A percentile compares a stretch with the other conserved stretches of the same genome.
Evolutionary conservation across 2,329 filamentous ascomycete genomes (phyloP).

Genomic region (Penicillium sp.): DNA sequence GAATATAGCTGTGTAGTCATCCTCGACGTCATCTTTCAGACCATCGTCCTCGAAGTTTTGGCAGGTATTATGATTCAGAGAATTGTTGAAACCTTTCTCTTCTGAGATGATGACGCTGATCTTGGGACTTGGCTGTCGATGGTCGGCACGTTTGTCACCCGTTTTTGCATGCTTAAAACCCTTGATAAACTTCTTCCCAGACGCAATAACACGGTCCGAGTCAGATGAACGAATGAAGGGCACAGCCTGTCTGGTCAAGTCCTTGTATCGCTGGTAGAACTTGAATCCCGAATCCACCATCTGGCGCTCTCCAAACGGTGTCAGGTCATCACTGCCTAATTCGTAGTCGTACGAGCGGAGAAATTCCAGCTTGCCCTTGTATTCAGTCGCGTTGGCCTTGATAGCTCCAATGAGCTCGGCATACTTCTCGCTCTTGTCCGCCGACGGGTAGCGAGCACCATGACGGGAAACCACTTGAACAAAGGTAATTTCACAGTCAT

Average conservation of each 20-base stretch:
- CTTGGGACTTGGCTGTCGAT: conserved; percentile 49
- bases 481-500: conserved; percentile 71
- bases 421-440: conserved; percentile 63
- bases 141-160: conserved; percentile 38
- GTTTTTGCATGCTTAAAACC: conserved; percentile 63
- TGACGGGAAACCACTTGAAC: conserved; percentile 79
- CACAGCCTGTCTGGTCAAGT: conserved; percentile 54
- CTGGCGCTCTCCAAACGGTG: conserved; percentile 63
- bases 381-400: conserved; percentile 54
- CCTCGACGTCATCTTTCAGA: conserved; percentile 46
- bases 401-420: conserved; percentile 62
- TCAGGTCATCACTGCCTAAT: conserved; percentile 67
- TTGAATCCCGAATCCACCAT: conserved; percentile 70
- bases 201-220: conserved; percentile 67
- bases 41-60: conserved; percentile 62
- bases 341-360: conserved; percentile 67
- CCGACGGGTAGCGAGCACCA: conserved; percentile 76
- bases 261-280: conserved; percentile 69
- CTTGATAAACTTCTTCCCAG: conserved; percentile 69
- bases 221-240: conserved; percentile 72
- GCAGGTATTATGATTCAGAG: conserved; percentile 71
- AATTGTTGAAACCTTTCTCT: conserved; percentile 67
- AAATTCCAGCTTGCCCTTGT: conserved; percentile 64
- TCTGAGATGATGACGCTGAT: conserved; percentile 70
- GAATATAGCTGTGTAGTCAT: conserved; percentile 61